Percentiles rank a stretch among this genome's conserved stretches.
Conservation (phyloP, 176 grass and related monocot genomes). For the barley (Hordeum vulgare) region DNA sequence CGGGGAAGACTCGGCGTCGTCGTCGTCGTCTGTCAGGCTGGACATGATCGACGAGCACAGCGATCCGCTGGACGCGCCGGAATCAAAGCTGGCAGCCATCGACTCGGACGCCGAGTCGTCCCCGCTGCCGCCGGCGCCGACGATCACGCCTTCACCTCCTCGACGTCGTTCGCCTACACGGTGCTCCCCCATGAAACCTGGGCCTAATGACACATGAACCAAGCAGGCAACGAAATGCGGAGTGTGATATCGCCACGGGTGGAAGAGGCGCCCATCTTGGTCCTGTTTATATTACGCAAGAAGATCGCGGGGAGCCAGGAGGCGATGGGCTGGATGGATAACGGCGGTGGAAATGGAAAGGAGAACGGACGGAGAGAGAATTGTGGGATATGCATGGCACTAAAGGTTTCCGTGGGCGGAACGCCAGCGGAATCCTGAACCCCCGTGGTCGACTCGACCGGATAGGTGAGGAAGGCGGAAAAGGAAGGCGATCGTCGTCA, state of each 20-base stretch:
- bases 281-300: neutral
- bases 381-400: neutral
- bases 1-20: neutral
- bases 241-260: neutral
- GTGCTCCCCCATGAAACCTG: neutral
- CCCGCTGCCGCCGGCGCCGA: neutral
- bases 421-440: neutral
- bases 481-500: neutral
- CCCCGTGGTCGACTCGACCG: neutral
- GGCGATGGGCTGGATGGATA: neutral
- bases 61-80: slow-evolving; percentile 16
- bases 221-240: neutral
- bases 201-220: neutral
- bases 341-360: neutral
- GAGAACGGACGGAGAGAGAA: neutral
- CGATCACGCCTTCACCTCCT: neutral
- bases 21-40: slow-evolving; percentile 29
- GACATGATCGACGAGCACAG: slow-evolving; percentile 28
- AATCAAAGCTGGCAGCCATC: neutral
- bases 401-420: neutral
- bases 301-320: neutral
- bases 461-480: neutral
- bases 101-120: neutral
- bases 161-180: neutral
- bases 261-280: neutral